phyloP scores from a whole-genome alignment of 2,329 filamentous ascomycete species.

The Fusarium sp. region DNA sequence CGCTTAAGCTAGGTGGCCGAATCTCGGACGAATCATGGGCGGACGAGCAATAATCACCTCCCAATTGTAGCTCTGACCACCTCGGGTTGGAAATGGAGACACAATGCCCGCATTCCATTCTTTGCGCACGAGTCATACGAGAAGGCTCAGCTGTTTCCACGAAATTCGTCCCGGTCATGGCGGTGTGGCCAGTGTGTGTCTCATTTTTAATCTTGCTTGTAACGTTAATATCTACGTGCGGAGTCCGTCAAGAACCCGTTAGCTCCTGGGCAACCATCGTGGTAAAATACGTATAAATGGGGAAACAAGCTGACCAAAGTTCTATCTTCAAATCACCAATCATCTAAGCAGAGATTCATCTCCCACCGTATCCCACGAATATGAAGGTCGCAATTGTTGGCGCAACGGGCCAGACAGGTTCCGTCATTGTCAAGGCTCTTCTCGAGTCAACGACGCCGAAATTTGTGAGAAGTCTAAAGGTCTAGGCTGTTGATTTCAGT shows the following conservation, averaged over 20 bases:
- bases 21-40: no score
- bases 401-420: not conserved
- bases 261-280: not conserved
- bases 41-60: not conserved
- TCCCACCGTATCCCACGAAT: not conserved
- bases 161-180: not conserved
- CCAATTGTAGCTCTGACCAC: not conserved
- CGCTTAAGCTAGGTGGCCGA: no score
- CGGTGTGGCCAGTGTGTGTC: not conserved
- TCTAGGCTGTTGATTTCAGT: no score
- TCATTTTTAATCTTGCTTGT: not conserved
- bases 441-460: not conserved
- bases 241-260: not conserved
- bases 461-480: not conserved
- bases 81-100: not conserved
- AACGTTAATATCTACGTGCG: not conserved
- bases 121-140: not conserved
- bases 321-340: not conserved
- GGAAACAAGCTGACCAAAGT: not conserved
- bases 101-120: not conserved
- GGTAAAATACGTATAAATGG: not conserved
- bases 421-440: not conserved
- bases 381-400: not conserved
- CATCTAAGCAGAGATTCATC: not conserved
- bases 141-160: not conserved